Evolutionary conservation across 2,329 filamentous ascomycete genomes (phyloP), one percentile per base, ranked within the genome.

Genomic region (Tolypocladium pustulatum): DNA sequence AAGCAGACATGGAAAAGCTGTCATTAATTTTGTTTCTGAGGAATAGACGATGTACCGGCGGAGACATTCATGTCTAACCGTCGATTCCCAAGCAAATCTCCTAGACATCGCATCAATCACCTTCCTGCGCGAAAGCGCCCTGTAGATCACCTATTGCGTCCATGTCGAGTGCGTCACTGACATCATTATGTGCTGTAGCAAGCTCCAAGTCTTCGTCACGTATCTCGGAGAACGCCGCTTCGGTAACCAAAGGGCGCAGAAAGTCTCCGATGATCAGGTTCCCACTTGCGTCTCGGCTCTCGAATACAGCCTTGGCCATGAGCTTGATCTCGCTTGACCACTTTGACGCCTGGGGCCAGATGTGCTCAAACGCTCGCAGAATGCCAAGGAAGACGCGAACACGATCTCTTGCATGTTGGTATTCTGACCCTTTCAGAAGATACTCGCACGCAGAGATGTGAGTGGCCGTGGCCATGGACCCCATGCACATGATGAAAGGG

Each of bases 11-110:
- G 65, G 64, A 7, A 71, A 72, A 54, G 65, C 61, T 0, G 66
- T 71, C 0, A 66, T 72, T 27, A 60, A 64, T 6, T 70, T 71
- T 63, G 27, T 43, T 22, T 13, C 49, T 7, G 27, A n/a, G 20
- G 12, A 51, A 32, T 51, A 32, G 40, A 2, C 15, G 1, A 32
- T 9, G 7, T 8, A 6, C 22, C 4, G 41, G 22, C 1, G 22
- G 13, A 8, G 10, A 3, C 13, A 5, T 2, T 49, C 5, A 15
- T 2, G 25, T 27, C 43, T 49, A 9, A 12, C 15, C 12, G 43
- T 27, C 8, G 41, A 25, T 13, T 27, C n/a, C 6, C 38, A n/a
- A 41, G 8, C 4, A 10, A 41, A n/a, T n/a, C n/a, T n/a, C n/a
- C n/a, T n/a, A 34, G 32, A 9, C 32, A 34, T 9, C 5, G 9